Evolutionary conservation across 495 filamentous ascomycete genomes (phyloP).

Genomic region (Lophiotrema nucula): DNA sequence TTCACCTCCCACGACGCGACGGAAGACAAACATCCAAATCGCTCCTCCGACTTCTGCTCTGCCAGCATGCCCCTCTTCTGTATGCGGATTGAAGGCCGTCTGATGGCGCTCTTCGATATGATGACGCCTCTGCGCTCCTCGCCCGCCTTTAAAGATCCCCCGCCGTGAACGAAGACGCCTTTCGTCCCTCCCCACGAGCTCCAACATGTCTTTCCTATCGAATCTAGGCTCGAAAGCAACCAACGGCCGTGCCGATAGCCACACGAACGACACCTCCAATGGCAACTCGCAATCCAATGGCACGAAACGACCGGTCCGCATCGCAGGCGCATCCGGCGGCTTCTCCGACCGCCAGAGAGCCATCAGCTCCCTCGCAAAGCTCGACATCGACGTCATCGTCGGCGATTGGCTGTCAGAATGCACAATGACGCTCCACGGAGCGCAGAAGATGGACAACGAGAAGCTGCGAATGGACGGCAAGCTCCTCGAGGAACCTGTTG

Average conservation of each 20-base stretch:
- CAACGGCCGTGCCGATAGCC: neutral
- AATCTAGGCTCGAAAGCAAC: neutral
- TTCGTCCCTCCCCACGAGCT: too few species aligned
- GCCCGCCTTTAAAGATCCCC: too few species aligned
- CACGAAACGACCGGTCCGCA: slow-evolving; percentile 37
- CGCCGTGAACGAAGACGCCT: too few species aligned
- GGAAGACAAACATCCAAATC: slow-evolving; percentile 6
- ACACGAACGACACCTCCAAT: neutral
- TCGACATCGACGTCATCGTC: slow-evolving; percentile 33
- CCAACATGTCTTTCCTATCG: slow-evolving; percentile 1
- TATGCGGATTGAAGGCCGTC: too few species aligned
- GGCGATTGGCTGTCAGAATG: slow-evolving; percentile 37
- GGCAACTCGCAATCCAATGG: slow-evolving; percentile 3
- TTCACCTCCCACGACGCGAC: neutral
- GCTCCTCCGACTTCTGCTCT: neutral
- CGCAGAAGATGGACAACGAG: slow-evolving; percentile 19
- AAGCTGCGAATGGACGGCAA: slow-evolving; percentile 33
- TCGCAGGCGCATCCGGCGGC: slow-evolving; percentile 39
- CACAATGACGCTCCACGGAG: slow-evolving; percentile 36
- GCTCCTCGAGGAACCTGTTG: slow-evolving; percentile 27
- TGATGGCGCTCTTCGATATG: too few species aligned
- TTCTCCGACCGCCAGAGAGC: slow-evolving; percentile 40
- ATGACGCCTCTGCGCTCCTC: too few species aligned
- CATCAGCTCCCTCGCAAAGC: slow-evolving; percentile 32
- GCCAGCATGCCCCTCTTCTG: neutral